Evolutionary conservation across 2,329 filamentous ascomycete species (phyloP), one percentile per base, ranked within the genome.

Genomic region (Seiridium unicorne): DNA sequence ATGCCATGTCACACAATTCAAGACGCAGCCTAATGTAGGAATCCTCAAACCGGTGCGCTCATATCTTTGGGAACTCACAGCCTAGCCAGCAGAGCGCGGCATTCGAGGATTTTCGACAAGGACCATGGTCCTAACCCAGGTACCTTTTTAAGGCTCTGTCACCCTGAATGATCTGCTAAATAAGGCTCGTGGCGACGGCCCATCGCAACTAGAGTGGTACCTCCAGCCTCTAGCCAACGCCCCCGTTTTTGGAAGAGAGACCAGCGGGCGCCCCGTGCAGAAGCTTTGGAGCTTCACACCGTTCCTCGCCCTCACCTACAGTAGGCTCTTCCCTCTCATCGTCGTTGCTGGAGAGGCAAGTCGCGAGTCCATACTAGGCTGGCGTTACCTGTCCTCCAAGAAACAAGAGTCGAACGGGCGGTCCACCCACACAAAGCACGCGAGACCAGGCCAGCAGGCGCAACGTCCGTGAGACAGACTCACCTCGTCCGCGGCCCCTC

Each of bases 251-350:
- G 32, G 36, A 42, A 13, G 31, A 36, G 11, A 58, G 36, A 31
- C 55, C 65, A 63, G 57, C 48, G 61, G 66, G 68, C 59, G 69
- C 64, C 56, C 69, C 65, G 68, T 68, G 66, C 70, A 65, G 62
- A 68, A 68, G 65, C 66, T 70, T 64, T 62, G 36, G 32, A 55
- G 38, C 35, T 36, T 38, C 38, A 44, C 38, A 13, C 38, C n/a
- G 32, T 44, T 32, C 36, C 26, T n/a, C 26, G 36, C 35, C 26
- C 36, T 44, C 34, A 7, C 5, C 11, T 9, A 32, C 53, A 11
- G 36, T 13, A 42, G 38, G 35, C 53, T 35, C 31, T 46, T 26
- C 51, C 31, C 26, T 26, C n/a, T 54, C 51, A 18, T 42, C 51
- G 18, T 26, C 18, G 18, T 26, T 26, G 18, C 18, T 26, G 18